Base-by-base conservation (phyloP, 2,329 filamentous ascomycete species). In the Aspergillus clavatus region DNA sequence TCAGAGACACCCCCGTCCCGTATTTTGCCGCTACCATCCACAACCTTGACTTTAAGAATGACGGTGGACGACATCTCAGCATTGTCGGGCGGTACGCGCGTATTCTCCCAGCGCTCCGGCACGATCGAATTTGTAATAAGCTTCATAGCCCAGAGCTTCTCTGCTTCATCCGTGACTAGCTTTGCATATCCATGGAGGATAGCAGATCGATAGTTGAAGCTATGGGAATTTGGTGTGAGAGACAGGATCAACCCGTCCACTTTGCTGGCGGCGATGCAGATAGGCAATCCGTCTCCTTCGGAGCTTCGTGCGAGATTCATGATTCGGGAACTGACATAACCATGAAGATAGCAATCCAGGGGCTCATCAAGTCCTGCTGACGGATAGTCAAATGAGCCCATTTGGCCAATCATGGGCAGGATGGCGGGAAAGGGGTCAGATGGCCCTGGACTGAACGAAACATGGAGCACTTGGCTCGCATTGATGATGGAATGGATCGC, bases 171-270 rank as follows among this genome's bases (percentile, higher is more conserved):
- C 2, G 80, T 78, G 5, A 95, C 86, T 1, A 84, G 66, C 7
- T 68, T 73, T 0, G 84, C 89, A 62, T 83, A 79, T 1, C 89
- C 89, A 59, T 91, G 89, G 10, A 93, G 74, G 7, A 89, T 73
- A 8, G 86, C 86, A 29, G 83, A 88, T 51, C 87, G 86, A 71
- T 93, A 95, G 73, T 94, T 91, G 73, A 88, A 90, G 70, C 80
- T 87, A 72, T 94, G 87, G 47, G 79, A 80, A 71, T 87, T 86
- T 10, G 88, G 86, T 0, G 88, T 89, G 11, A 94, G 77, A 16
- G 86, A 79, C 24, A 95, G 79, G 7, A 95, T 82, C 42, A 93
- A 73, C 29, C 88, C 89, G 69, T 95, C 87, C 29, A 94, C 70
- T 61, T 85, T 82, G 37, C 82, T 86, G 1, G 86, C 86, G 18